Percentiles rank a stretch among this genome's conserved stretches.
These are phyloP conservation scores for Cyberlindnera maritima DNA, from an alignment of 805 yeast species.

Conservation along the genomic window DNA sequence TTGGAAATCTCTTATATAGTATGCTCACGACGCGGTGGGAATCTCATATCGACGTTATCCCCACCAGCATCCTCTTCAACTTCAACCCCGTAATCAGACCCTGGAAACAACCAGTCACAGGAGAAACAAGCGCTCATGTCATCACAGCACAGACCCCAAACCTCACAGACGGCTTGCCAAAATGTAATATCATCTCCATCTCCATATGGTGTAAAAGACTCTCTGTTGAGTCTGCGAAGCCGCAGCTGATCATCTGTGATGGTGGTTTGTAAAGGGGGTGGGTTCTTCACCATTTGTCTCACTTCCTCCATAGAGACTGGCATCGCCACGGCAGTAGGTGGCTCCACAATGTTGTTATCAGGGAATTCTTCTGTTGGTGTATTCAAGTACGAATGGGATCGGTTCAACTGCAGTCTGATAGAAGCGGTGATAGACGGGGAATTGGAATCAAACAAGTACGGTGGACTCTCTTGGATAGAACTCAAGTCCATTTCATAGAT, in stretches of 20 bases:
- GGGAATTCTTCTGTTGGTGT: not conserved
- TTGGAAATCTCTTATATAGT: too few species aligned
- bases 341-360: not conserved
- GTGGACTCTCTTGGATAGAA: constrained; percentile 1
- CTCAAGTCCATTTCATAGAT: not conserved
- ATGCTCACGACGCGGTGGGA: too few species aligned
- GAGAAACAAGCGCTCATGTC: not conserved
- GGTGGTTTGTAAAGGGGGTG: constrained; percentile 2
- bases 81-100: too few species aligned
- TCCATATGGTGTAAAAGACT: too few species aligned
- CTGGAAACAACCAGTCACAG: not conserved
- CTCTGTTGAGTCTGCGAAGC: not conserved
- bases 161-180: not conserved
- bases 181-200: not conserved
- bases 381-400: not conserved
- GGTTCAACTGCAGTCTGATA: not conserved
- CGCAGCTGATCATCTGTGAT: not conserved
- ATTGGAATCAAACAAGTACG: too few species aligned
- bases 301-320: constrained; percentile 14
- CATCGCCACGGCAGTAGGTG: constrained; percentile 8
- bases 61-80: too few species aligned
- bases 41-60: too few species aligned
- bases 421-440: constrained; percentile 2
- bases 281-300: constrained; percentile 6
- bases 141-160: not conserved